Base-by-base conservation (phyloP, 2,329 filamentous ascomycete genomes). In the Talaromyces sp. region DNA sequence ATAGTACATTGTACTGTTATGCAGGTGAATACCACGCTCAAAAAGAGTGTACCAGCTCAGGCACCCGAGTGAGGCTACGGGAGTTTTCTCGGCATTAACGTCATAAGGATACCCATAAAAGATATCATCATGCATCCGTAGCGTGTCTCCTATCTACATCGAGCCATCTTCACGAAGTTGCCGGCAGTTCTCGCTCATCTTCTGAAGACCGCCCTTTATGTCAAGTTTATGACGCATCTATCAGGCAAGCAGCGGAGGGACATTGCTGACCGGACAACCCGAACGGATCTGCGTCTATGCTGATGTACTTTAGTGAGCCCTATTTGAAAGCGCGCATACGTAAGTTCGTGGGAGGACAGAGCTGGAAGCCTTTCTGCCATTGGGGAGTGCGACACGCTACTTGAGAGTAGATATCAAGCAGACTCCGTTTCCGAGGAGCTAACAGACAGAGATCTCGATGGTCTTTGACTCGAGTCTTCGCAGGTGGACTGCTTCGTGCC, bases 61-160 rank as follows among this genome's bases (percentile, higher is more conserved):
- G 49, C 11, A 53, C 47, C 49, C 13, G 22, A 6, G 1, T 17
- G 27, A 51, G 47, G 47, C 47, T 19, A 59, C 45, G 22, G 45
- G 31, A 53, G 31, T 29, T 61, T 61, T 51, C 43, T 61, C 45
- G 45, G 19, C 45, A 27, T 36, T 51, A 1, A 47, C 27, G 25
- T 38, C 45, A 61, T 36, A 34, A 19, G 17, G 17, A 36, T 54
- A 22, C 51, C 51, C 27, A 54, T 54, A 34, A 34, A 54, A 54
- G 45, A 61, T 61, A 53, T 53, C 59, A 61, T 53, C 43, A 27
- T 61, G 59, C 59, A 40, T 61, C 17, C 29, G 25, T 59, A 47
- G 59, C 31, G 47, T 29, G 17, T 53, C 49, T 31, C 49, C 15
- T 31, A 53, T 53, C 27, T 29, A n/a, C 13, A 8, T 27, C 27